Percentiles rank a stretch among this genome's conserved stretches.
Evolutionary conservation across 2,329 filamentous ascomycete genomes (phyloP).

Genomic region (Aspergillus sp.): DNA sequence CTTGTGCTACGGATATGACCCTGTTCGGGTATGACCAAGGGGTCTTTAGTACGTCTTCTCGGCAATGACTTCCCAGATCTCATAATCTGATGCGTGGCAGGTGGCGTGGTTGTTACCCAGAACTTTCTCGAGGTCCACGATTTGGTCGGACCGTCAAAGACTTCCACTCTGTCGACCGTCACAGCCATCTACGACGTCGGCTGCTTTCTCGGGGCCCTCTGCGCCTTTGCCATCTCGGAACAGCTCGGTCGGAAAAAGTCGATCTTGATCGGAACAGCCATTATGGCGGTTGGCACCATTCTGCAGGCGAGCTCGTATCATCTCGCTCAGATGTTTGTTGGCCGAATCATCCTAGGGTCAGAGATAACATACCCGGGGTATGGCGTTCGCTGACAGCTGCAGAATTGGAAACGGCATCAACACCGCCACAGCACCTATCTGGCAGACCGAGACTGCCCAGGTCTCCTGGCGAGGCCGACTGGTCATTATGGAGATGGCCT

Average conservation of each 20-base stretch:
- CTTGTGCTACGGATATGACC: slow-evolving; percentile 6
- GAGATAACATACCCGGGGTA: neutral
- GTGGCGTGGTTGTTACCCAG: neutral
- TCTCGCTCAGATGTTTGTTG: neutral
- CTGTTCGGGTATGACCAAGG: slow-evolving; percentile 8
- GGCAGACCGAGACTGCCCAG: slow-evolving; percentile 54
- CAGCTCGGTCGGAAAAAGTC: neutral
- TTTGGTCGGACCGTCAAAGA: neutral
- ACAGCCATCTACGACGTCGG: neutral
- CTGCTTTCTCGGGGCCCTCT: neutral
- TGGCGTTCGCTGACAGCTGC: neutral
- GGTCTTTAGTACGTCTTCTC: neutral
- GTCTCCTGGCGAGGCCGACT: slow-evolving; percentile 30
- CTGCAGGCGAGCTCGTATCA: neutral
- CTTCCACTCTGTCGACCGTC: neutral
- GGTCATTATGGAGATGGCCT: slow-evolving; percentile 34
- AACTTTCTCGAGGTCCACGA: neutral
- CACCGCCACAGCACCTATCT: slow-evolving; percentile 52
- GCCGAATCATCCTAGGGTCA: neutral
- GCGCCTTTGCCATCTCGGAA: neutral
- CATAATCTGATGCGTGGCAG: neutral
- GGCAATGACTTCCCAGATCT: neutral
- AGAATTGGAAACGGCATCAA: slow-evolving; percentile 44
- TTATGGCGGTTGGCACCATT: neutral
- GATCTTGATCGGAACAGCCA: neutral